Evolutionary conservation across 345 rosid species (phyloP).

Genomic region (Arabidopsis thaliana): DNA sequence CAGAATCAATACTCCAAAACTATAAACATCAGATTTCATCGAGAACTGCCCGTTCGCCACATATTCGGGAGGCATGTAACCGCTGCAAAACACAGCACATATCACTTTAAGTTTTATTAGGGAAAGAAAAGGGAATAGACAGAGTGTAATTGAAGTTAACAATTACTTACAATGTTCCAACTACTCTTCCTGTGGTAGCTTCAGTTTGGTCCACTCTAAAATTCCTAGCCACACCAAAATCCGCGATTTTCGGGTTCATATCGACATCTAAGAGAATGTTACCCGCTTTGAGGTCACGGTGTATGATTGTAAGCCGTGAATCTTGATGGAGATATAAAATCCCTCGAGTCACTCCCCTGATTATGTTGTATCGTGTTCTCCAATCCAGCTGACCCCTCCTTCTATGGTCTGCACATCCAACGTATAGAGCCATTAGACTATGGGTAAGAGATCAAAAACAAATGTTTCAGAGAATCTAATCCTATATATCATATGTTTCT

Average conservation of each 20-base stretch:
- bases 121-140: too few relatives aligned
- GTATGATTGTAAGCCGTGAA: constrained; percentile 32
- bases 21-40: constrained; percentile 28
- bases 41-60: constrained; percentile 18
- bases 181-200: not conserved
- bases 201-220: constrained; percentile 13
- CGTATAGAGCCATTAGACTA: not conserved
- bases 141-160: not conserved
- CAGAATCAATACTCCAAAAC: constrained; percentile 29
- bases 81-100: not conserved
- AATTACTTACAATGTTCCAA: constrained; percentile 30
- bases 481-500: not conserved
- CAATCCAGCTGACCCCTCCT: constrained; percentile 18
- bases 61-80: constrained; percentile 39
- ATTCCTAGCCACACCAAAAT: constrained; percentile 30
- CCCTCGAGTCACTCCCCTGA: constrained; percentile 25
- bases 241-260: constrained; percentile 30
- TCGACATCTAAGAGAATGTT: constrained; percentile 28
- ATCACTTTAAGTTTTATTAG: not conserved
- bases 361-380: constrained; percentile 11
- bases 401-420: not conserved
- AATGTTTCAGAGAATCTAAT: not conserved
- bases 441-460: not conserved
- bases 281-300: constrained; percentile 33
- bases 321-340: constrained; percentile 38